Evolutionary conservation across 2,329 filamentous ascomycete genomes (phyloP).

Genomic region (Chrysoporthe deuterocubensis): DNA sequence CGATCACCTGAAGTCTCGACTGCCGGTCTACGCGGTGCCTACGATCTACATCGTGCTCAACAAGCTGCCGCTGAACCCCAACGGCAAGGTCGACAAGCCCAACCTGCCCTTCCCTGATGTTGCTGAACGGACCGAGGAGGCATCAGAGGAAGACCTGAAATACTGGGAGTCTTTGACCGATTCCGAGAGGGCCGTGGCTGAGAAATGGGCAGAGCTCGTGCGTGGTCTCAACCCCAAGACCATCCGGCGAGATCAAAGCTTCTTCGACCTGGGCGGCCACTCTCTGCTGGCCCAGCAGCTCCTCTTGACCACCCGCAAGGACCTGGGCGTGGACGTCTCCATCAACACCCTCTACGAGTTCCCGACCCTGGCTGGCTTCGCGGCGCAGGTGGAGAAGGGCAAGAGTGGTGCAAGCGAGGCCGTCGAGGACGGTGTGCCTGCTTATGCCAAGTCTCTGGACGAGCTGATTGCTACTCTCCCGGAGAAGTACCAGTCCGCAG

Average conservation of each 20-base stretch:
- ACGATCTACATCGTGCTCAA: conserved; percentile 74
- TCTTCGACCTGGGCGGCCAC: conserved; percentile 83
- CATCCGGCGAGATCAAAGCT: conserved; percentile 59
- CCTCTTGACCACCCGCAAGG: conserved; percentile 66
- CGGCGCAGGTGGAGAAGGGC: conserved; percentile 52
- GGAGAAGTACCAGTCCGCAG: conserved; percentile 32
- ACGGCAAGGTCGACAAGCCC: conserved; percentile 75
- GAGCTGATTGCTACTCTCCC: conserved; percentile 50
- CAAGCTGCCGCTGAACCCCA: conserved; percentile 80
- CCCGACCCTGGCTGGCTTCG: conserved; percentile 54
- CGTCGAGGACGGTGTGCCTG: conserved; percentile 44
- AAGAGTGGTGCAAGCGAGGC: conserved; percentile 27
- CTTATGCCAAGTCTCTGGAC: conserved; percentile 55
- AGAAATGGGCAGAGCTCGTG: conserved; percentile 76
- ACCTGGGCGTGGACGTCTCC: conserved; percentile 55
- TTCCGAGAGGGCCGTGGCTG: conserved; percentile 70
- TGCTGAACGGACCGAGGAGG: conserved; percentile 60
- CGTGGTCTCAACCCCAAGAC: conserved; percentile 68
- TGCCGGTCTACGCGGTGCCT: conserved; percentile 77
- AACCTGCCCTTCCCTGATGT: conserved; percentile 78
- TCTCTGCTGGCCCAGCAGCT: conserved; percentile 82
- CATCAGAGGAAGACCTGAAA: conserved; percentile 47
- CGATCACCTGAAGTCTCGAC: conserved; percentile 70
- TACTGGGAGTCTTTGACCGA: conserved; percentile 46
- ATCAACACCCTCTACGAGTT: conserved; percentile 74